These are phyloP conservation scores for Arabidopsis lyrata DNA, from an alignment of 441 rosid species.

Conservation along the genomic window DNA sequence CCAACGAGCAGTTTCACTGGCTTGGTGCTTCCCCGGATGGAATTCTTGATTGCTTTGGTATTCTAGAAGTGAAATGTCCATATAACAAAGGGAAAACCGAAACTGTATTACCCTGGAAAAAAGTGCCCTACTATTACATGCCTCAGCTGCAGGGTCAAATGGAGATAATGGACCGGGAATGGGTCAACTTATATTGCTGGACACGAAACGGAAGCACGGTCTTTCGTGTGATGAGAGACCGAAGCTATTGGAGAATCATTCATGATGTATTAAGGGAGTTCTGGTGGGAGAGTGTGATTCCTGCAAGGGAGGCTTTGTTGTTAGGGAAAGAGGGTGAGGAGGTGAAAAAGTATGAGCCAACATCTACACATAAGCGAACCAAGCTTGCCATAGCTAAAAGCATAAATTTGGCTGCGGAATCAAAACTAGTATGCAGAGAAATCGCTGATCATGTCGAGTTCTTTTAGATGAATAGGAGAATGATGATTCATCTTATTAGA, in stretches of 20 bases:
- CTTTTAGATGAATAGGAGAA: conserved; percentile 44
- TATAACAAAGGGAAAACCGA: conserved; percentile 95
- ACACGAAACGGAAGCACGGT: conserved; percentile 86
- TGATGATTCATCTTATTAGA: conserved; percentile 16
- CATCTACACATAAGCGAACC: conserved; percentile 70
- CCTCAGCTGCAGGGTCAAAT: conserved; percentile 97
- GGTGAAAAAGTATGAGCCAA: conserved; percentile 63
- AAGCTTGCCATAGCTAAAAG: conserved; percentile 73
- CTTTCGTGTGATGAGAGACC: conserved; percentile 71
- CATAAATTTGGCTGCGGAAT: conserved; percentile 63
- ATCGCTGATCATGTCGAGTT: conserved; percentile 83
- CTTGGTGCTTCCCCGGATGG: conserved; percentile 98
- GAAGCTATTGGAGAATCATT: conserved; percentile 76
- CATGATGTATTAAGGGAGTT: conserved; percentile 75
- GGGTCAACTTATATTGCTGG: conserved; percentile 97
- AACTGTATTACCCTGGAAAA: conserved; percentile 79
- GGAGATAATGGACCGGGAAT: conserved; percentile 93
- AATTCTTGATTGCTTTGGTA: conserved; percentile 78
- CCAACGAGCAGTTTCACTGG: conserved; percentile 69
- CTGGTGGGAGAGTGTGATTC: conserved; percentile 93
- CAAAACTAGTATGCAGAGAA: conserved; percentile 78
- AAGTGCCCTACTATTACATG: conserved; percentile 91
- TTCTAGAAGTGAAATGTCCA: conserved; percentile 94
- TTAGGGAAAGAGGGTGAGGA: conserved; percentile 58
- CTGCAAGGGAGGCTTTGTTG: conserved; percentile 76